A percentile compares a stretch with the other conserved stretches of the same genome.
These are phyloP conservation scores for Paramyrothecium sp. DNA, from an alignment of 2,329 filamentous ascomycete genomes.

Conservation along the genomic window DNA sequence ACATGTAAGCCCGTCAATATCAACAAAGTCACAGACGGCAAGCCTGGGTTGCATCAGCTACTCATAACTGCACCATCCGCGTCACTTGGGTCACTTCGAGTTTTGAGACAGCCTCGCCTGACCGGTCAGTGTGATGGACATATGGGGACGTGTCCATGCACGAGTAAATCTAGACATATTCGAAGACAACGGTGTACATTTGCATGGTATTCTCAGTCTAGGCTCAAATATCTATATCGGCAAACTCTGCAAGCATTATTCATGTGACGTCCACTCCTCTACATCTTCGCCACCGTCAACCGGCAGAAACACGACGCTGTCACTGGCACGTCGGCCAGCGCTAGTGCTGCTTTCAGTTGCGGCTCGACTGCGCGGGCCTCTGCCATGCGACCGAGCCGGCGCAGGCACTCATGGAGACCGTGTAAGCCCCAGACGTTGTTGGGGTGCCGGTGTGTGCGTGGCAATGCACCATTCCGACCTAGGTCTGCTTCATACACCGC, in stretches of 20 bases:
- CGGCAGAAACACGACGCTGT: conserved; percentile 27
- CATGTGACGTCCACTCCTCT: background rate
- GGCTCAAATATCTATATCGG: background rate
- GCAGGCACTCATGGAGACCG: conserved; percentile 69
- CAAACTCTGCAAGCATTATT: background rate
- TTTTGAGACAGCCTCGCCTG: too few relatives aligned
- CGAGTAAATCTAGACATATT: too few relatives aligned
- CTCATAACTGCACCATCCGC: too few relatives aligned
- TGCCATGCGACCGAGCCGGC: conserved; percentile 40
- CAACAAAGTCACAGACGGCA: too few relatives aligned
- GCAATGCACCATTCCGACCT: conserved; percentile 57
- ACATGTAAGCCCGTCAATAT: too few relatives aligned
- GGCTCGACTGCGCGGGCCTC: conserved; percentile 35
- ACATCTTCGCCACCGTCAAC: conserved; percentile 15
- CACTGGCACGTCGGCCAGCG: conserved; percentile 60
- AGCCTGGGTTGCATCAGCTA: too few relatives aligned
- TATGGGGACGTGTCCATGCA: too few relatives aligned
- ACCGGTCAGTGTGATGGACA: too few relatives aligned
- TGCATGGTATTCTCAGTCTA: background rate
- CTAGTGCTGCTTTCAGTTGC: conserved; percentile 49
- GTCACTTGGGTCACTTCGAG: too few relatives aligned
- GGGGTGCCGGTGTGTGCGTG: conserved; percentile 64
- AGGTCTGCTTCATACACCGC: conserved; percentile 61
- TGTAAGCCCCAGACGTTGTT: conserved; percentile 76
- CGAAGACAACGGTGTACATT: too few relatives aligned